Base-by-base conservation (phyloP, 257 asterid species). In the Lithospermum erythrorhizon region DNA sequence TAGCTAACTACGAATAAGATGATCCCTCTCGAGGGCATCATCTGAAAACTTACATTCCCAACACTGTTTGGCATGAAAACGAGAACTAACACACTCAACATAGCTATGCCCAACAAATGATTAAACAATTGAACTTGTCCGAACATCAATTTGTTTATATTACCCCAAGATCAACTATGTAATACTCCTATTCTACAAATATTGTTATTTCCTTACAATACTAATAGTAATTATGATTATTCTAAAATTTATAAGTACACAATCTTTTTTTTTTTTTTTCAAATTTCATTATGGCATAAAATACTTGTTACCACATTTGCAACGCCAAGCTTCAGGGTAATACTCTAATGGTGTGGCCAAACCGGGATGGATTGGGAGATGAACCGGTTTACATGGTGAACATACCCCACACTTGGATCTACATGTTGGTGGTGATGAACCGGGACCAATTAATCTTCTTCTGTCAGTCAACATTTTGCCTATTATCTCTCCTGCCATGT, bases 251-350 rank as follows among this genome's bases (percentile, higher is more conserved):
- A 17, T 9, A 21, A 21, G n/a, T 21, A 58, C 55, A 64, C 68
- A 24, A 27, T 17, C 21, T 11, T 41, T 48, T n/a, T 49, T 6
- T 7, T 19, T 59, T n/a, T 49, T 6, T 10, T 24, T 58, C 32
- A 24, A 14, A 1, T 30, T 6, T 15, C 29, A 14, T 60, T 71
- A 89, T 62, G 97, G 94, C 95, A 86, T 80, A 82, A 72, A 89
- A 11, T 83, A 75, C 63, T 74, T 86, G 68, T 78, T 77, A 7
- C 95, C 94, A 73, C 97, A 89, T 70, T 80, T 77, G 85, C 97
- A 89, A 37, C 95, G 78, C 95, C 96, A 89, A 14, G 95, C 96
- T 59, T 88, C 96, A 0, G 96, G 96, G 48, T 88, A 88, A 61
- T 86, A 89, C 86, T 89, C 97, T 53, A 86, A 64, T 41, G 94